Base-by-base conservation (phyloP, 2,329 filamentous ascomycete species). In the Beauveria bassiana region DNA sequence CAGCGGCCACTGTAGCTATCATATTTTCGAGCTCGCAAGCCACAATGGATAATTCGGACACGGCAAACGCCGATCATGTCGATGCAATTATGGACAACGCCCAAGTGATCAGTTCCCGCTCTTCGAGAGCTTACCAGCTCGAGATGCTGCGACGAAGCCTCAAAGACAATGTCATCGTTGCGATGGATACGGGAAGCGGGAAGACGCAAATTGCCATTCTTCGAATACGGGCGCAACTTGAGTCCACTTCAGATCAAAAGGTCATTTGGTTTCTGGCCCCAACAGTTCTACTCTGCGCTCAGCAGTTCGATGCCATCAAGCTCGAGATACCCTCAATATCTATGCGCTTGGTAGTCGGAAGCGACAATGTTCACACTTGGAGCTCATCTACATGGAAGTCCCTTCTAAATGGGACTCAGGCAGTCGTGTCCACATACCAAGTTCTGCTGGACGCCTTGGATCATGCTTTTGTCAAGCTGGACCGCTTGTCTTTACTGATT, bases 401-500 rank as follows among this genome's bases (percentile, higher is more conserved):
- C 0, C 79, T 88, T 2, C 76, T 96, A 1, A 66, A 76, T 3
- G 85, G 87, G 53, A 80, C 89, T 24, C 81, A 84, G 1, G 79
- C 96, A n/a, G 83, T 96, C 5, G 80, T 96, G 1, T 91, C 89
- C 0, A 95, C 92, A 0, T 86, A 88, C 63, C 86, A 89, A 63
- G 81, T 96, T 1, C 78, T 96, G 14, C 75, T 84, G 3, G 89
- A 96, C 72, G 90, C 90, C 3, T 77, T 96, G 46, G 77, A 74
- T 1, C 90, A 95, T 73, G 89, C 81, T 0, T 96, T 96, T 70
- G 81, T 96, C 2, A 78, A 71, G 1, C 81, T 96, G 67, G 70
- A 77, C 0, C 77, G 77, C 2, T 73, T 96, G 24, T 79, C 86
- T 5, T 76, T 96, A 5, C 74, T 96, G 18, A 81, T 96, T 0